These are phyloP conservation scores for Fusarium coicis DNA, from an alignment of 2,329 filamentous ascomycete species.

Conservation along the genomic window DNA sequence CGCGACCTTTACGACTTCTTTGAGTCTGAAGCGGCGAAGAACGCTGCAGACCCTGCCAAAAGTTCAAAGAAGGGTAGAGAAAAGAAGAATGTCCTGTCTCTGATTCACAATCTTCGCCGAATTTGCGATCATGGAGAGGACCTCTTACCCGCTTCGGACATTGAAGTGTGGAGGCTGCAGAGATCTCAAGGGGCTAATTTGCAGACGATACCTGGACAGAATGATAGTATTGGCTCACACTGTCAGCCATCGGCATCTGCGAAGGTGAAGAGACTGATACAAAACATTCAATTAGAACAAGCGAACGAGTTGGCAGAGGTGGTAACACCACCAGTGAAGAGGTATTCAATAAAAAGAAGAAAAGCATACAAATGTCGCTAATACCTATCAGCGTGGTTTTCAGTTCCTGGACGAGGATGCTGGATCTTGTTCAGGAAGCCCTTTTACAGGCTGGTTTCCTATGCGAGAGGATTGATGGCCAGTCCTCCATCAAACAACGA, in stretches of 20 bases:
- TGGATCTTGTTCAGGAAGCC: slow-evolving; percentile 38
- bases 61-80: accelerated
- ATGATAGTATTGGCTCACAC: accelerated
- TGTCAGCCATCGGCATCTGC: accelerated
- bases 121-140: slow-evolving; percentile 23
- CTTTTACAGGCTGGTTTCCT: slow-evolving; percentile 23
- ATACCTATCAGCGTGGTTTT: background rate
- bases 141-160: background rate
- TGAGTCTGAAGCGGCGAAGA: background rate
- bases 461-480: slow-evolving; percentile 44
- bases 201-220: accelerated
- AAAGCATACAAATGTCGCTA: background rate
- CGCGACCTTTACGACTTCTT: background rate
- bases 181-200: accelerated
- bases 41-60: background rate
- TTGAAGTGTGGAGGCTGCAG: background rate
- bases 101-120: background rate
- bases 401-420: slow-evolving; percentile 36
- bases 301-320: accelerated
- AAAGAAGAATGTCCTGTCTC: background rate
- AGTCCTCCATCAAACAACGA: slow-evolving; percentile 12
- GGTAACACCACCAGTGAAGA: accelerated
- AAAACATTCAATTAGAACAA: background rate
- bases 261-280: background rate
- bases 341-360: background rate